Base-by-base conservation (phyloP, 257 asterid species). In the Solanum clarkiae region DNA sequence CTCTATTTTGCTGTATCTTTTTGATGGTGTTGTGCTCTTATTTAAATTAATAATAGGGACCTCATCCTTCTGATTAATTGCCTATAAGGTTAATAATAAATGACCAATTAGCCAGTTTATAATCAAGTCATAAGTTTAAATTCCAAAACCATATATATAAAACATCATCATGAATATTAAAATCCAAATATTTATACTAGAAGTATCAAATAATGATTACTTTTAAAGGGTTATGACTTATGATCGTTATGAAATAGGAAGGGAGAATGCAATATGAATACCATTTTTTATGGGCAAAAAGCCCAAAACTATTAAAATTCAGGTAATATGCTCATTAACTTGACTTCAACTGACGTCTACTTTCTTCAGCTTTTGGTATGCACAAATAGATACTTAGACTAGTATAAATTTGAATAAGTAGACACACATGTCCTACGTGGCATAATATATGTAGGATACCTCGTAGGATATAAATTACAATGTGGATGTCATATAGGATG, bases 1-100 rank as follows among this genome's bases (percentile, higher is more conserved):
- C 72, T 87, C 90, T 79, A 92, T 36, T 40, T 86, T 86, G 85
- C 89, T 88, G 71, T 66, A 36, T 54, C 66, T 86, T 83, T 72
- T 89, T 63, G 85, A 26, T 53, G 84, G 4, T 36, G 13, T 47
- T 77, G 74, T 42, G 65, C 22, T 82, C 8, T 15, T 45, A 6
- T 87, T 83, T 8, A 26, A 59, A 65, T 85, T 89, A 68, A 8
- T 89, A 16, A 68, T 42, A 40, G 42, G 53, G 59, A 18, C 22
- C 3, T 29, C 74, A 16, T 49, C 40, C 45, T 83, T 24, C 20
- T 26, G 47, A 47, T 45, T 10, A 59, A 10, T 59, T 83, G 5
- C 45, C 59, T 26, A 49, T 36, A 47, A 44, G 24, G n/a, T 63
- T 83, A 47, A 24, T 11, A 65, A 65, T 5, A 62, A 57, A 66